Evolutionary conservation across 2,329 filamentous ascomycete genomes (phyloP), one percentile per base, ranked within the genome.

Genomic region (Colletotrichum sp.): DNA sequence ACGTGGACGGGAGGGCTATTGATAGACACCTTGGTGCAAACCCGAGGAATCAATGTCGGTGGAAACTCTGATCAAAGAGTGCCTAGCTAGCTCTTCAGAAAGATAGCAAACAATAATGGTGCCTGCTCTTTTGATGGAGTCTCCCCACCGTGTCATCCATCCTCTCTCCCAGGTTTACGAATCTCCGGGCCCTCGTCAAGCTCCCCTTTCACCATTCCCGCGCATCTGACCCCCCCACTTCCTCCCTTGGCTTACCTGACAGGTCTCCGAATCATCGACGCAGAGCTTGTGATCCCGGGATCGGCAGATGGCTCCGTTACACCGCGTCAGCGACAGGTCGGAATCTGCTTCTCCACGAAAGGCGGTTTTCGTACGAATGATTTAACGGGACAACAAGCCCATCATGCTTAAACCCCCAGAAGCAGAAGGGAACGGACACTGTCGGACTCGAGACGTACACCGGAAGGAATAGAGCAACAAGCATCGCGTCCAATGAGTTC

Each of bases 231-330:
- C 12, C 48, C 52, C 43, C 34, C 34, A 28, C 43, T 22, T 55
- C 60, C 62, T 72, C 70, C 71, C 72, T 56, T 75, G 22, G 70
- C 30, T 56, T 67, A n/a, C 34, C 28, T n/a, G n/a, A n/a, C 25
- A 58, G 32, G 30, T 22, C 28, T 39, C 28, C 12, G 25, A 39
- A 22, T n/a, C 22, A 8, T 22, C 55, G 18, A 16, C 39, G 18
- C 22, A 34, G 36, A 43, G 16, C 15, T 25, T 28, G 25, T 30
- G 4, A 71, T 61, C 15, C 39, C 36, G 15, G 28, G 61, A 66
- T 66, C 28, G 36, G 36, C 55, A 43, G 52, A 60, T 30, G 30
- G 10, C 12, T 27, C 52, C 34, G 43, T 69, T 65, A 60, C 64
- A 75, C 64, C 6, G 48, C 64, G 58, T 48, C 55, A 36, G 30